phyloP scores from a whole-genome alignment of 116 monocot genomes.

The Phalaenopsis hybrid region DNA sequence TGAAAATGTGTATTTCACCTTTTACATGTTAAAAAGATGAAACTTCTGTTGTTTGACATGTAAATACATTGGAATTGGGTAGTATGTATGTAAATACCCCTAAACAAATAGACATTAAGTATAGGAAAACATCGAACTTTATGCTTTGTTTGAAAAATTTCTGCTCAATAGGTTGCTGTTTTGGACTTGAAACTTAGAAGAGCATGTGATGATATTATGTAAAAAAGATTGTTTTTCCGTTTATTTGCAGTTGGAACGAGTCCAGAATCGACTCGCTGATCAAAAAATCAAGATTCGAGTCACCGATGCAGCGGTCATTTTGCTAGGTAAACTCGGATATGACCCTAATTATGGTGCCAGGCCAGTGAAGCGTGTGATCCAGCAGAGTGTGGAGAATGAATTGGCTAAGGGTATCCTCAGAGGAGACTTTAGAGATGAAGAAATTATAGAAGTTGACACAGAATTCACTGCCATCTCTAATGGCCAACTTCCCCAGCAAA shows the following conservation, averaged over 20 bases:
- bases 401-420: slow-evolving; percentile 87
- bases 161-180: too few relatives aligned
- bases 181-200: too few relatives aligned
- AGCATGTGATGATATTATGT: too few relatives aligned
- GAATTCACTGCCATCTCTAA: slow-evolving; percentile 73
- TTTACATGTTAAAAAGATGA: too few relatives aligned
- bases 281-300: slow-evolving; percentile 75
- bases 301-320: slow-evolving; percentile 63
- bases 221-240: background rate
- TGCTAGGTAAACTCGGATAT: slow-evolving; percentile 83
- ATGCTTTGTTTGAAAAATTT: too few relatives aligned
- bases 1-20: too few relatives aligned
- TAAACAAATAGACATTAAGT: too few relatives aligned
- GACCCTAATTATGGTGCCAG: slow-evolving; percentile 96
- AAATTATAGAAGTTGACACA: slow-evolving; percentile 64
- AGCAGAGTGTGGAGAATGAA: slow-evolving; percentile 90
- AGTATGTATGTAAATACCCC: too few relatives aligned
- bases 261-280: slow-evolving; percentile 65
- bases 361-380: slow-evolving; percentile 93
- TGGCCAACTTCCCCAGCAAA: slow-evolving; percentile 81
- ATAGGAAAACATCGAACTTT: too few relatives aligned
- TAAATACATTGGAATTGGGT: too few relatives aligned
- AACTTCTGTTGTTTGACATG: too few relatives aligned
- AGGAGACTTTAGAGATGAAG: slow-evolving; percentile 92
- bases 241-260: slow-evolving; percentile 61